Evolutionary conservation across 2,329 filamentous ascomycete genomes (phyloP), one percentile per base, ranked within the genome.

Genomic region (Ceratocystis harringtonii): DNA sequence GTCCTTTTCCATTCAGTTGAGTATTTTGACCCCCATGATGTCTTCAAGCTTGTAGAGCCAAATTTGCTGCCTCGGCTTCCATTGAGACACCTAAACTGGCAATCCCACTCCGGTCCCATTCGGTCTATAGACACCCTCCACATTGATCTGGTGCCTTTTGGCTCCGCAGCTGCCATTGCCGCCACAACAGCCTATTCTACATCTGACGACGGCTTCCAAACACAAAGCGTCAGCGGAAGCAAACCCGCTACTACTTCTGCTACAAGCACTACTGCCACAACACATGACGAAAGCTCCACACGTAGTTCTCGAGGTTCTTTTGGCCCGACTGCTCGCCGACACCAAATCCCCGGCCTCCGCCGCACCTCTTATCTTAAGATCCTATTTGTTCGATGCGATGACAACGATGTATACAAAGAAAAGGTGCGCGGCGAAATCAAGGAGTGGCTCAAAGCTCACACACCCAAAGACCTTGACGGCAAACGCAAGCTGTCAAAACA

Each of bases 281-380:
- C 74, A 58, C 69, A 74, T n/a, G 74, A 72, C 8, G 74, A 71
- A 48, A 68, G 48, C 28, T 61, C 61, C 6, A 43, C 52, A 15
- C 63, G 5, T 25, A 60, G 19, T 8, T 63, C 50, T 25, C 63
- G 50, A 12, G 19, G 55, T 17, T 61, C 55, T 7, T 76, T 70
- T 0, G 69, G 77, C 43, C 81, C 32, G 12, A 12, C 81, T 69
- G 81, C 83, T 68, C 84, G 92, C 61, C 83, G 94, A 62, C 94
- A 99, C 73, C 94, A 99, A 73, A 97, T 99, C 64, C 94, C 94
- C 0, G 95, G 94, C 2, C 77, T 99, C 65, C 87, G 92, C 48
- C 89, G 90, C 68, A 97, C 92, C 0, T 91, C 95, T 0, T 99
- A 99, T 74, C 80, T 99, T 67, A 97, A 96, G 74, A 78, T 99